Base-by-base conservation (phyloP, 2,329 filamentous ascomycete species). In the Apiospora hydei region DNA sequence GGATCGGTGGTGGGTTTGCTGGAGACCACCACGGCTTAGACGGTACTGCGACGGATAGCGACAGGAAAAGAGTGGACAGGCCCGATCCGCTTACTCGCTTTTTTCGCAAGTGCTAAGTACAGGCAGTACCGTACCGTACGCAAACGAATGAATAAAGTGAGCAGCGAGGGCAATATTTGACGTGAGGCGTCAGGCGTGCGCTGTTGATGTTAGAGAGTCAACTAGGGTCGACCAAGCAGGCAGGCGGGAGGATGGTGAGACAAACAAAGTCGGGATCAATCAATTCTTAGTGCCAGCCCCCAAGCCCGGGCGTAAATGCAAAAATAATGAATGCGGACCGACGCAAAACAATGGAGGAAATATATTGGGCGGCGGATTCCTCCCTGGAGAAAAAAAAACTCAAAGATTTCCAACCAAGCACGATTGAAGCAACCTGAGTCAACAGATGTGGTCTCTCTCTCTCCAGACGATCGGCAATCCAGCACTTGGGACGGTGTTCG, bases 241-340 rank as follows among this genome's bases (percentile, higher is more conserved):
- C 51, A 30, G 51, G 51, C 24, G 16, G n/a, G n/a, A 43, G 18
- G 18, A 38, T 64, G 57, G 57, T 64, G 57, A 64, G 57, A 64
- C 57, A 64, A 30, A 41, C 57, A 64, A 64, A 18, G 57, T 41
- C 57, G 21, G 57, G 57, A 43, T 64, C 57, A 41, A 64, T 64
- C 57, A 41, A 64, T 64, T 41, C 57, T 41, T 64, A 64, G 57
- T 64, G 57, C 57, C 18, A 64, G 57, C 57, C 57, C 57, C 57
- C 30, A 64, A 49, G 46, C 46, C 46, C 46, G 46, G 30, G 57
- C 34, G 34, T 41, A 64, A 64, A 64, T 64, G 57, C 57, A 41
- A 64, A 64, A 64, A 41, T 41, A 64, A 38, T 64, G 57, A 64
- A 64, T 41, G 57, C 57, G 57, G 57, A n/a, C 57, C 57, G 57